phyloP scores from a whole-genome alignment of 352 stramenopile species.

The Phytophthora syringae region DNA sequence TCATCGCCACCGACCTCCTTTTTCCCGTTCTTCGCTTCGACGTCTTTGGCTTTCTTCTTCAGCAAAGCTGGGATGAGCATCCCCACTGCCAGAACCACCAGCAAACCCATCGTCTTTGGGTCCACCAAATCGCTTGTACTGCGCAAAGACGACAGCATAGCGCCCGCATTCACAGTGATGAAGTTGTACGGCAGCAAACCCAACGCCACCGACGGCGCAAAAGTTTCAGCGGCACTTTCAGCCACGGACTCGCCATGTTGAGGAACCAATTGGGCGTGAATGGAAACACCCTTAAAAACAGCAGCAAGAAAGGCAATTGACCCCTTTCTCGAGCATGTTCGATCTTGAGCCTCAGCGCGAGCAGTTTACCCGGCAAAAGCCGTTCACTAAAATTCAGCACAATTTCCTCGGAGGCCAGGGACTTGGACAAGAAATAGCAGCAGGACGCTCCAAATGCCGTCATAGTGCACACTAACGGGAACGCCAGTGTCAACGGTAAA shows the following conservation, averaged over 20 bases:
- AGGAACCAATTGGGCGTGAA: conserved; percentile 89
- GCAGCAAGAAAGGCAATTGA: conserved; percentile 65
- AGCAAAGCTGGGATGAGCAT: conserved; percentile 75
- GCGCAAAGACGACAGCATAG: conserved; percentile 74
- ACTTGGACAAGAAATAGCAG: conserved; percentile 76
- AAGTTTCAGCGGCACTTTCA: conserved; percentile 67
- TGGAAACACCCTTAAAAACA: conserved; percentile 83
- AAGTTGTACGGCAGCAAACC: conserved; percentile 88
- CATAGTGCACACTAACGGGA: conserved; percentile 68
- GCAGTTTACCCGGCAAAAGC: conserved; percentile 65
- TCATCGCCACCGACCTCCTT: not conserved
- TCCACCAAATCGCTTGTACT: conserved; percentile 77
- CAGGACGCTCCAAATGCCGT: conserved; percentile 75
- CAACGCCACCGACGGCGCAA: conserved; percentile 67
- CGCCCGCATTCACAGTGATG: conserved; percentile 78
- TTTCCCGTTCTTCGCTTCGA: conserved; percentile 7
- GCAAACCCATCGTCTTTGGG: conserved; percentile 55
- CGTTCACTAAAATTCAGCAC: conserved; percentile 67
- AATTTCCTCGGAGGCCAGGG: conserved; percentile 63
- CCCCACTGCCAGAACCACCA: conserved; percentile 62
- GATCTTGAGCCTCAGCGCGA: conserved; percentile 57
- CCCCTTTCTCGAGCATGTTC: conserved; percentile 51
- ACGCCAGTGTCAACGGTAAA: conserved; percentile 66
- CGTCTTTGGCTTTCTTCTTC: conserved; percentile 44
- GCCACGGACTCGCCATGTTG: conserved; percentile 82